Percentiles rank a stretch among this genome's conserved stretches.
phyloP scores from a whole-genome alignment of 345 rosid genomes.

The Populus tremula region DNA sequence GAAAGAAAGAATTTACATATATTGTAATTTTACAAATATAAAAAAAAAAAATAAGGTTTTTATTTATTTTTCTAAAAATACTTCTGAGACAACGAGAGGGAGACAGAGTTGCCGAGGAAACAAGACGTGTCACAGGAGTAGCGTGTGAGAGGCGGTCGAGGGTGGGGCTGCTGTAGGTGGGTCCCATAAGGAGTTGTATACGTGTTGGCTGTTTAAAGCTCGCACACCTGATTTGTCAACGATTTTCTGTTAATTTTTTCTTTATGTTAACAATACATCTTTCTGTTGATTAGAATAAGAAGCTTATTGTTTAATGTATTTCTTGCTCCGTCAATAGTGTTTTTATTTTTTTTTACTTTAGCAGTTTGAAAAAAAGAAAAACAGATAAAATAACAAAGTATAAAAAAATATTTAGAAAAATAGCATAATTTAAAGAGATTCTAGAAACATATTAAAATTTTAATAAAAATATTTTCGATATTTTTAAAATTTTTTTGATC shows the following conservation, averaged over 20 bases:
- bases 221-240: neutral
- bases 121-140: neutral
- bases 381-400: too few relatives aligned
- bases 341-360: too few relatives aligned
- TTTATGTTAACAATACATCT: neutral
- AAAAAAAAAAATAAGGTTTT: too few relatives aligned
- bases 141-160: neutral
- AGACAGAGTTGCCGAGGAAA: neutral
- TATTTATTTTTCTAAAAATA: too few relatives aligned
- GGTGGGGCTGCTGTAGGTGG: neutral
- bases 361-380: too few relatives aligned
- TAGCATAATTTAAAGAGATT: too few relatives aligned
- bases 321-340: neutral
- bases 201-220: neutral
- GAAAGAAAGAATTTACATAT: too few relatives aligned
- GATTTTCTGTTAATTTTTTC: neutral
- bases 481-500: accelerated
- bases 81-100: neutral
- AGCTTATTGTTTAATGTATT: neutral
- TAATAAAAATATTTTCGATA: too few relatives aligned
- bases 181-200: neutral
- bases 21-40: too few relatives aligned
- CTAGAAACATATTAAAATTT: too few relatives aligned
- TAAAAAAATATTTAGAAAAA: too few relatives aligned
- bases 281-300: neutral